Percentiles rank a stretch among this genome's conserved stretches.
Evolutionary conservation across 139 green algal species (phyloP).

Genomic region (Astrephomene gubernaculifera): DNA sequence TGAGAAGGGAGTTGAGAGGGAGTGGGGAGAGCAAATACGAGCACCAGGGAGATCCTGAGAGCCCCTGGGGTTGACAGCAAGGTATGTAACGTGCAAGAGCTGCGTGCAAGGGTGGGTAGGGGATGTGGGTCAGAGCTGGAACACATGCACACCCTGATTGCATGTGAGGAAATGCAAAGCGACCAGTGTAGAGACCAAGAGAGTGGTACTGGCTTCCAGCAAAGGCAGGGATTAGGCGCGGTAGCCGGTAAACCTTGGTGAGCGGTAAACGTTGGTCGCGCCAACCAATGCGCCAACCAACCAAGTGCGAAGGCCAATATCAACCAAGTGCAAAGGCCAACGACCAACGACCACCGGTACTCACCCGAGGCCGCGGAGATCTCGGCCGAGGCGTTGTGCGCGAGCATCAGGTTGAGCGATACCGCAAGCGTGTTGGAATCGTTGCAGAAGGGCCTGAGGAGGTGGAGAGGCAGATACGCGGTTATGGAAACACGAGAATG

Average conservation of each 20-base stretch:
- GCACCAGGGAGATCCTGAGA: not conserved
- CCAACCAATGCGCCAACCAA: not conserved
- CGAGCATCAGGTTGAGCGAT: conserved; percentile 1
- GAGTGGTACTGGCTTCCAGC: no score
- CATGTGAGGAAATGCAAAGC: no score
- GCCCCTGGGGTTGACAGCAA: not conserved
- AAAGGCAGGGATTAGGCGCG: no score
- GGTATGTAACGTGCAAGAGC: not conserved
- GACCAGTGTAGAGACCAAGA: no score
- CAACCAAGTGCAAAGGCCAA: not conserved
- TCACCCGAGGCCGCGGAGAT: not conserved
- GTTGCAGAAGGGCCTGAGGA: conserved; percentile 35
- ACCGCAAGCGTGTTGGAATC: not conserved
- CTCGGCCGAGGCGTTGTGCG: not conserved
- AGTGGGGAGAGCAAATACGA: not conserved
- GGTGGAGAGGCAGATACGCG: not conserved
- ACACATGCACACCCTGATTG: no score
- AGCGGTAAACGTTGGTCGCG: not conserved
- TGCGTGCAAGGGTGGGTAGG: not conserved
- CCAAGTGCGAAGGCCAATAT: not conserved
- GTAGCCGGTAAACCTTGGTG: no score
- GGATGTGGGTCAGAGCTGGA: no score
- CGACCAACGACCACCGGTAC: not conserved
- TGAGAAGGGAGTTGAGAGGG: not conserved
- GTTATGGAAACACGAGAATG: not conserved